phyloP scores from a whole-genome alignment of 257 asterid species.

The Ilex aquifolium region DNA sequence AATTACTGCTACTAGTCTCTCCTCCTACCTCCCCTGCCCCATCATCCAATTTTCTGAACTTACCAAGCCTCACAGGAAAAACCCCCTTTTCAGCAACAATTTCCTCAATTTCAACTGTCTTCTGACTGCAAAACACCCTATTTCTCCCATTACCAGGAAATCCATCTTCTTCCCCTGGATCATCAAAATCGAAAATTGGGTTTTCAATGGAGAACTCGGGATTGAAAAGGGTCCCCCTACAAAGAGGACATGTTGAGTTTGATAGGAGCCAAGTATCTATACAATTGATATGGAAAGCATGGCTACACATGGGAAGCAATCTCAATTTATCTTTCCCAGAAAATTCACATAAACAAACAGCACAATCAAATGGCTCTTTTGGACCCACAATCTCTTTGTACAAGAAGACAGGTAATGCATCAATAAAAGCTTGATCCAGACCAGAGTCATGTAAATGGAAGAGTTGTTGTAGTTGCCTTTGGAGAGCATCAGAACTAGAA shows the following conservation, averaged over 20 bases:
- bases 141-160: constrained; percentile 31
- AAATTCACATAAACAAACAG: constrained; percentile 88
- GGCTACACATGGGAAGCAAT: constrained; percentile 85
- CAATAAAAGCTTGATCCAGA: constrained; percentile 83
- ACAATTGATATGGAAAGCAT: constrained; percentile 85
- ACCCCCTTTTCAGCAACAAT: constrained; percentile 39
- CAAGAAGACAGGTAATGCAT: constrained; percentile 74
- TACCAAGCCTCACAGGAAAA: constrained; percentile 65
- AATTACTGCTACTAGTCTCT: constrained; percentile 78
- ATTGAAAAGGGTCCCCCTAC: constrained; percentile 67
- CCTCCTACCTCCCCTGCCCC: constrained; percentile 38
- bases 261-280: constrained; percentile 96
- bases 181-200: constrained; percentile 68
- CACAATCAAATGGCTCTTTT: constrained; percentile 90
- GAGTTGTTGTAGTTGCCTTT: constrained; percentile 87
- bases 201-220: constrained; percentile 75
- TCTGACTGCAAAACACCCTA: constrained; percentile 35
- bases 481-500: constrained; percentile 65
- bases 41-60: constrained; percentile 36
- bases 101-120: constrained; percentile 58
- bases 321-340: constrained; percentile 69
- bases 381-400: constrained; percentile 81
- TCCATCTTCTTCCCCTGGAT: constrained; percentile 60
- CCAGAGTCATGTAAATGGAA: constrained; percentile 89
- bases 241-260: constrained; percentile 91